Evolutionary conservation across 371 early-diverging fungal species (phyloP).

Genomic region (Syncephalastrum monosporum): DNA sequence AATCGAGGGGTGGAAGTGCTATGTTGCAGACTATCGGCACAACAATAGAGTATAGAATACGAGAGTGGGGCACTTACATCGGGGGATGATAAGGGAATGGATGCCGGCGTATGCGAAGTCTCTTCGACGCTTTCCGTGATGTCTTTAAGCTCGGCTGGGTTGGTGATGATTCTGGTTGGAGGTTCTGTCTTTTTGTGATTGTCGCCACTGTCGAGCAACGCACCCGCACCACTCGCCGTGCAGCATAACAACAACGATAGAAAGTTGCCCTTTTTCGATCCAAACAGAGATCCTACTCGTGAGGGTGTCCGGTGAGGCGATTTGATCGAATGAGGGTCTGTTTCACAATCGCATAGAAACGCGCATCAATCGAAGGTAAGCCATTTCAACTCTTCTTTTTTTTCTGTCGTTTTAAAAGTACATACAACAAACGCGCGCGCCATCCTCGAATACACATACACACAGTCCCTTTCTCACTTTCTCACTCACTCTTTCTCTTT

Average conservation of each 20-base stretch:
- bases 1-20: not conserved
- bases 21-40: too few species aligned
- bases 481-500: too few species aligned
- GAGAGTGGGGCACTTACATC: constrained; percentile 1
- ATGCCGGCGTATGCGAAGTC: constrained; percentile 7
- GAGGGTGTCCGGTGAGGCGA: constrained; percentile 11
- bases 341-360: too few species aligned
- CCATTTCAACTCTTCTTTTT: too few species aligned
- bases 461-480: too few species aligned
- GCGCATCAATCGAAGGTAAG: too few species aligned
- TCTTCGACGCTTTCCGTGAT: constrained; percentile 1
- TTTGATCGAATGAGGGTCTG: too few species aligned
- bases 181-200: constrained; percentile 9
- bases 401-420: too few species aligned
- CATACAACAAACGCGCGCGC: too few species aligned
- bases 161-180: constrained; percentile 5
- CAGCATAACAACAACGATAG: constrained; percentile 23
- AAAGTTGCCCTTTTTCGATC: constrained; percentile 11
- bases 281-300: constrained; percentile 11
- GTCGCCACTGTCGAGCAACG: constrained; percentile 16
- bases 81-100: constrained; percentile 12
- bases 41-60: not conserved
- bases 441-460: too few species aligned
- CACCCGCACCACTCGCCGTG: constrained; percentile 16
- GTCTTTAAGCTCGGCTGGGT: constrained; percentile 6